phyloP scores from a whole-genome alignment of 2,329 filamentous ascomycete genomes.

The Bimuria novae-zelandiae region DNA sequence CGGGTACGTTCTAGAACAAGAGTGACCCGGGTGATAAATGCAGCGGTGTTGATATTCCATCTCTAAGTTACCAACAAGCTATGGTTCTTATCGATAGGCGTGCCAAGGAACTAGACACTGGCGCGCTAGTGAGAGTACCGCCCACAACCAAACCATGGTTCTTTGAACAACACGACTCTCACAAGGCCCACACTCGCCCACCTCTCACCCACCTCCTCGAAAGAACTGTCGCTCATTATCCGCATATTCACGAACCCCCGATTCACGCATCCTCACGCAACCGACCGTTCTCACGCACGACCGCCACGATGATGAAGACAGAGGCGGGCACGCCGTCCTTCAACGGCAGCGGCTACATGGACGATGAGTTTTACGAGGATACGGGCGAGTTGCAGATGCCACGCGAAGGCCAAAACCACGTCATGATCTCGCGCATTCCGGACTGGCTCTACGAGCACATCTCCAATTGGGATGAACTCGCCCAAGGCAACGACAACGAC shows the following conservation, averaged over 20 bases:
- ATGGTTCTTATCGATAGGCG: not conserved
- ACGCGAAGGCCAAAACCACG: slow-evolving; percentile 26
- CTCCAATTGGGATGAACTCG: slow-evolving; percentile 42
- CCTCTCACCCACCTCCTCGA: not conserved
- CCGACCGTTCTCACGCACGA: slow-evolving; percentile 32
- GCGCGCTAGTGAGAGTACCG: not conserved
- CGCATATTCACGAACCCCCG: slow-evolving; percentile 9
- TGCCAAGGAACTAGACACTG: not conserved
- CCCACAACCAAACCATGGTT: not conserved
- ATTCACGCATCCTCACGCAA: slow-evolving; percentile 46
- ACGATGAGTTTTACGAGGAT: slow-evolving; percentile 51
- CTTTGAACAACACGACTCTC: not conserved
- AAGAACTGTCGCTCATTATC: not conserved
- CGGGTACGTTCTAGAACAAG: too few relatives aligned
- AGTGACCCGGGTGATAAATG: too few relatives aligned
- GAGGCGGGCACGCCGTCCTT: slow-evolving; percentile 35
- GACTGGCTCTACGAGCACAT: slow-evolving; percentile 47
- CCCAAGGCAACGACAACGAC: slow-evolving; percentile 44
- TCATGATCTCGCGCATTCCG: slow-evolving; percentile 47
- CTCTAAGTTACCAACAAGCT: too few relatives aligned
- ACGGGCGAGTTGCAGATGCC: slow-evolving; percentile 49
- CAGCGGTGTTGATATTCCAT: too few relatives aligned
- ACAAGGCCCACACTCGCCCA: not conserved
- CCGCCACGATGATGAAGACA: slow-evolving; percentile 43
- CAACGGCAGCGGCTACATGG: slow-evolving; percentile 41